phyloP scores from a whole-genome alignment of 2,329 filamentous ascomycete genomes.

The Paracamarosporium sp. region DNA sequence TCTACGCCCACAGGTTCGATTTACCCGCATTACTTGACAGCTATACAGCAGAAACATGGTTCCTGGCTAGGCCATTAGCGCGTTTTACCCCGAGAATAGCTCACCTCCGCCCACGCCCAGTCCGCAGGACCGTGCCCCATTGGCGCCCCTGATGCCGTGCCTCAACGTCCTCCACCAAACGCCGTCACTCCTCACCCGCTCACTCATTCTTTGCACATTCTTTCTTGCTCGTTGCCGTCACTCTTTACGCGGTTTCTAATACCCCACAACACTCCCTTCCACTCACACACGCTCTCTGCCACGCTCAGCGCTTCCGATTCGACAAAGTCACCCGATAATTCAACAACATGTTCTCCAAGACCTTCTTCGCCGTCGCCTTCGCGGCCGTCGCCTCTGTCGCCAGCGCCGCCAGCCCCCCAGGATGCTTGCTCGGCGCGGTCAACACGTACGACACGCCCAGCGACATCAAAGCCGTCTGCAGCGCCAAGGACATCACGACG shows the following conservation, averaged over 20 bases:
- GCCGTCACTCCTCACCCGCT: neutral
- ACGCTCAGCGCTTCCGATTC: slow-evolving; percentile 6
- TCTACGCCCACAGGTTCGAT: too few relatives aligned
- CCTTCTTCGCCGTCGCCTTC: slow-evolving; percentile 33
- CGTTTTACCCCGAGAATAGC: slow-evolving; percentile 7
- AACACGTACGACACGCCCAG: slow-evolving; percentile 35
- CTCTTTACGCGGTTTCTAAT: slow-evolving; percentile 20
- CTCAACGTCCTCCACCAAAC: neutral
- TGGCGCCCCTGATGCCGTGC: slow-evolving; percentile 1
- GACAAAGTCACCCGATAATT: neutral
- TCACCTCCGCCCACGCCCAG: neutral
- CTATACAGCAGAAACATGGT: neutral
- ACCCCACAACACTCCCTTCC: neutral
- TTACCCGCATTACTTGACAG: neutral
- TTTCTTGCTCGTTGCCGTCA: slow-evolving; percentile 10
- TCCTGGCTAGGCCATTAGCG: slow-evolving; percentile 9
- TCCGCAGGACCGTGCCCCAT: neutral
- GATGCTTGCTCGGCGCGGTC: slow-evolving; percentile 39
- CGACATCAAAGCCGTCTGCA: slow-evolving; percentile 35
- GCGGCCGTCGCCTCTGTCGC: slow-evolving; percentile 32
- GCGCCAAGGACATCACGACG: slow-evolving; percentile 29
- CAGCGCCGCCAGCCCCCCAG: slow-evolving; percentile 29
- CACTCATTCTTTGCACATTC: slow-evolving; percentile 8
- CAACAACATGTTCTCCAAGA: slow-evolving; percentile 36
- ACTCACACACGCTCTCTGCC: slow-evolving; percentile 9